Conservation (phyloP, 768 basidiomycete species). For the Epithele typhae region DNA sequence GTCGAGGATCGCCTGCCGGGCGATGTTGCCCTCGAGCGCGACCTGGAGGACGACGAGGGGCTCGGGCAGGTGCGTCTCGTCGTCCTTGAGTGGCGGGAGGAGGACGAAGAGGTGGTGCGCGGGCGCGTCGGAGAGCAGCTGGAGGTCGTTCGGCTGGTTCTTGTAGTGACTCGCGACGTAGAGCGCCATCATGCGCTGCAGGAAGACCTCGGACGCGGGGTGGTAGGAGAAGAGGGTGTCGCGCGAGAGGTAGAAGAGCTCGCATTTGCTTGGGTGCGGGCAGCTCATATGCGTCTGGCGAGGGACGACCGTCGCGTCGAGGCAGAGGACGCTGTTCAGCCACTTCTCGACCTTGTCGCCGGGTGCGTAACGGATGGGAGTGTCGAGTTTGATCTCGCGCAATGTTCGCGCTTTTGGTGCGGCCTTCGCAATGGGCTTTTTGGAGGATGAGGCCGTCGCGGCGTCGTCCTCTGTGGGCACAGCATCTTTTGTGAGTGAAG, state of each 20-base stretch:
- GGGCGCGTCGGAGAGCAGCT: slow-evolving; percentile 93
- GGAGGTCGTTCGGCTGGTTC: slow-evolving; percentile 98
- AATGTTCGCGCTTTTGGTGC: slow-evolving; percentile 69
- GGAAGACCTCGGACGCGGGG: slow-evolving; percentile 94
- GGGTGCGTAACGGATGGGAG: slow-evolving; percentile 86
- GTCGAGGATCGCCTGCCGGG: slow-evolving; percentile 80
- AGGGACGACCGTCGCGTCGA: slow-evolving; percentile 73
- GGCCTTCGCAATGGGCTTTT: slow-evolving; percentile 51
- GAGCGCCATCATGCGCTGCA: slow-evolving; percentile 97
- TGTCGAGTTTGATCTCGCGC: slow-evolving; percentile 91
- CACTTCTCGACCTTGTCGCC: slow-evolving; percentile 92
- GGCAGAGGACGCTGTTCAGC: slow-evolving; percentile 86
- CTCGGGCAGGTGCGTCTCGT: slow-evolving; percentile 88
- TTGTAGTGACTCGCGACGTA: slow-evolving; percentile 99
- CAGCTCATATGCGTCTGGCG: slow-evolving; percentile 65
- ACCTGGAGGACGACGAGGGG: slow-evolving; percentile 96
- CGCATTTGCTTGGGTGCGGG: slow-evolving; percentile 91
- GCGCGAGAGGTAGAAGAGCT: slow-evolving; percentile 91
- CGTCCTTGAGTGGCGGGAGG: slow-evolving; percentile 86
- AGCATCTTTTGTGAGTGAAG: slow-evolving; percentile 67
- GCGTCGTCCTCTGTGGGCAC: slow-evolving; percentile 37
- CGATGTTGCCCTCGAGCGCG: slow-evolving; percentile 91
- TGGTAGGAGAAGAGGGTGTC: slow-evolving; percentile 98
- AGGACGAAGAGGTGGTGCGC: slow-evolving; percentile 97
- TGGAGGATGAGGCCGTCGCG: slow-evolving; percentile 40